Evolutionary conservation across 345 rosid species (phyloP).

Genomic region (Pelargonium nanum): DNA sequence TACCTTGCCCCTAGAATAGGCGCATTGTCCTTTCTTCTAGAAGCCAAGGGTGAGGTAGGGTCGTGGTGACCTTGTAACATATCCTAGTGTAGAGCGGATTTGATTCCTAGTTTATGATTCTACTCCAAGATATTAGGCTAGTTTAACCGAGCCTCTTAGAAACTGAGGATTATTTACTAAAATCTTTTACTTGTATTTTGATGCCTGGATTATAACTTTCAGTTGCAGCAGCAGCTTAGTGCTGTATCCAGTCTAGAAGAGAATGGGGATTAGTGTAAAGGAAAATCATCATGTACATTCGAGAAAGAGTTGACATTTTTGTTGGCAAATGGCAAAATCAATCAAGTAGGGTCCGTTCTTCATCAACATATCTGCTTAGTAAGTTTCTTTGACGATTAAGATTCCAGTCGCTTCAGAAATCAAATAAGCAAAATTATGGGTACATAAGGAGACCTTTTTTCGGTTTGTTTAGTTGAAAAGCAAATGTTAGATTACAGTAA

Average conservation of each 20-base stretch:
- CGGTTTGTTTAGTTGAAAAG: slow-evolving; percentile 3
- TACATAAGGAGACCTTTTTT: neutral
- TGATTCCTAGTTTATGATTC: no score
- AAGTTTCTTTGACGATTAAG: slow-evolving; percentile 4
- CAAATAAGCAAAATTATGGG: slow-evolving; percentile 13
- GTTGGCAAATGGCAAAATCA: neutral
- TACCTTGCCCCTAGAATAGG: no score
- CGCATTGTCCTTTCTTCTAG: no score
- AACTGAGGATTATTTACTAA: no score
- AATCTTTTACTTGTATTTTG: neutral
- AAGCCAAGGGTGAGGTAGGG: no score
- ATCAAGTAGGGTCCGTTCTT: neutral
- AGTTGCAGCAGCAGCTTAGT: slow-evolving; percentile 19
- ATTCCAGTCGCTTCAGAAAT: slow-evolving; percentile 8
- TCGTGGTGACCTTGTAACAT: no score
- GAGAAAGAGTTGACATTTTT: neutral
- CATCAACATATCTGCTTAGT: slow-evolving; percentile 1
- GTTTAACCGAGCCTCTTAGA: neutral
- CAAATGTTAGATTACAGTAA: neutral
- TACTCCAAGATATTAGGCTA: neutral
- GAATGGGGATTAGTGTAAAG: slow-evolving; percentile 34
- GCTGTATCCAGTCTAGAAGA: slow-evolving; percentile 11
- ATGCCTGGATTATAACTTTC: neutral
- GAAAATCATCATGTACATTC: slow-evolving; percentile 13
- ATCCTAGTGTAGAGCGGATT: no score